Base-by-base conservation (phyloP, 106 monocot genomes). In the Alisma plantagoaquatica region DNA sequence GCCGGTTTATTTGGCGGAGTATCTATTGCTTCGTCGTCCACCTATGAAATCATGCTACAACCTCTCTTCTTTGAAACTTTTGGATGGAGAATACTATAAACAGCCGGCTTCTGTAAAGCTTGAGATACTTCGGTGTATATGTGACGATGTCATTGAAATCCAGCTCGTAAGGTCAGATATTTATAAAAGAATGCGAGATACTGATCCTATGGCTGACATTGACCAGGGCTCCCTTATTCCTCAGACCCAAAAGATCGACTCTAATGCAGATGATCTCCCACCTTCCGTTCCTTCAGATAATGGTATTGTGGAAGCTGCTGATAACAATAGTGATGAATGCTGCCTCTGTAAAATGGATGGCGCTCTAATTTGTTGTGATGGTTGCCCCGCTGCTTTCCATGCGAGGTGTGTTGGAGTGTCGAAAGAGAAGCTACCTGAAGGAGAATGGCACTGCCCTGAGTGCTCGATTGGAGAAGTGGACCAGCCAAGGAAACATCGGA, bases 351-450 rank as follows among this genome's bases (percentile, higher is more conserved):
- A 63, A 32, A 85, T 98, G 84, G 90, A 98, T 69, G 98, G 98
- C 31, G 83, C 26, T 42, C 79, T 98, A 52, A 75, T 98, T 57
- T 98, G 98, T 63, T 98, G 98, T 70, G 98, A 98, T 81, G 98
- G 98, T 27, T 98, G 98, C 56, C 98, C 98, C 59, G 81, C 84
- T 60, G 98, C 98, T 15, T 98, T 90, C 65, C 98, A 98, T 69
- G 84, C 98, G 23, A 98, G 67, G 60, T 98, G 98, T 52, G 81
- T 90, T 16, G 98, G 98, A 23, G 69, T 82, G 33, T 69, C 62
- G 3, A 73, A 77, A 62, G 70, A 86, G 64, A 72, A 71, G 48
- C 82, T 98, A 57, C 98, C 98, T 26, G 90, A 90, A 57, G 90
- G 98, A 30, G 90, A 90, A 17, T 98, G 98, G 98, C 82, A 61